phyloP scores from a whole-genome alignment of 768 basidiomycete species.

The Boletus tylopilopsis region DNA sequence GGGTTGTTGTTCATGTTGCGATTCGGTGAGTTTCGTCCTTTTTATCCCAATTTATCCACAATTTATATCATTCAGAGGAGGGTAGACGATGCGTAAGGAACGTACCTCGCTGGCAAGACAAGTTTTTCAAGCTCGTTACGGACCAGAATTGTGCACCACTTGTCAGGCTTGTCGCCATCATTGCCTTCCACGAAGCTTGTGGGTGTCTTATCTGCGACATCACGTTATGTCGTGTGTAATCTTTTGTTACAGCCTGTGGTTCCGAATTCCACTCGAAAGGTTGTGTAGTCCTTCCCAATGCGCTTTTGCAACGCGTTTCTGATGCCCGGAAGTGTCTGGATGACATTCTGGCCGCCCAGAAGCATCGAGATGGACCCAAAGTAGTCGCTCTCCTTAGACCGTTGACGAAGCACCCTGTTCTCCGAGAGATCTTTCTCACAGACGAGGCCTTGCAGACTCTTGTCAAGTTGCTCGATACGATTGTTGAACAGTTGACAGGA shows the following conservation, averaged over 20 bases:
- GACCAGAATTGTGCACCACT: constrained; percentile 10
- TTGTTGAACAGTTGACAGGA: not conserved
- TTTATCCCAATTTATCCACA: not conserved
- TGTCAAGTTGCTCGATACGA: constrained; percentile 11
- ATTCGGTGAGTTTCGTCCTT: constrained; percentile 15
- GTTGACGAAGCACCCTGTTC: constrained; percentile 13
- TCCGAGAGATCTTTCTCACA: constrained; percentile 17
- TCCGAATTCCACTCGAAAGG: not conserved
- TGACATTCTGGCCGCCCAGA: constrained; percentile 4
- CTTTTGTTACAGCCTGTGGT: constrained; percentile 6
- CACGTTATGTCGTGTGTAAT: not conserved
- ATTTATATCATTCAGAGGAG: constrained; percentile 6
- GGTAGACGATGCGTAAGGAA: constrained; percentile 19
- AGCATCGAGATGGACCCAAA: constrained; percentile 17
- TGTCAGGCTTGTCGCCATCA: no score
- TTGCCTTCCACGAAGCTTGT: constrained; percentile 21
- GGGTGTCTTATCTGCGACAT: not conserved
- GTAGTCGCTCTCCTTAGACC: constrained; percentile 19
- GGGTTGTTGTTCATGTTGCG: constrained; percentile 15
- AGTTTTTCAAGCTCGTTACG: constrained; percentile 11
- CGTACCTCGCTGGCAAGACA: constrained; percentile 9
- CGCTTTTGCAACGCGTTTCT: not conserved
- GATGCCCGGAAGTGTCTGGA: constrained; percentile 14
- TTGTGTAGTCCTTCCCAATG: not conserved
- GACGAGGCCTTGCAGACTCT: constrained; percentile 8